Evolutionary conservation across 495 filamentous ascomycete species (phyloP).

Genomic region (Chaetomium fimeti): DNA sequence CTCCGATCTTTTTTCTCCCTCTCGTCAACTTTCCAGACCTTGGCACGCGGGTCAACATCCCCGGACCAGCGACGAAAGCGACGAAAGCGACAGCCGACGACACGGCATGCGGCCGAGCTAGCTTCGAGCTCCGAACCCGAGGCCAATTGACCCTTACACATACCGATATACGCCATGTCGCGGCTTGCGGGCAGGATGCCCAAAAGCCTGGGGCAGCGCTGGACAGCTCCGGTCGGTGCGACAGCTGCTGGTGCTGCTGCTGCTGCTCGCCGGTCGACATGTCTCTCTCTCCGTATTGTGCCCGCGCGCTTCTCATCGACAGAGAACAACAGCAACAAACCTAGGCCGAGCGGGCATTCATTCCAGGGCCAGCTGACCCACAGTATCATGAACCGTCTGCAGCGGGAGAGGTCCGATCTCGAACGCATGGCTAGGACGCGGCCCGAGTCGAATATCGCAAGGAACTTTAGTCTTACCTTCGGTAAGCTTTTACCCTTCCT

Average conservation of each 20-base stretch:
- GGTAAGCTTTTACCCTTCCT: conserved; percentile 41
- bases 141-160: conserved; percentile 45
- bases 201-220: conserved; percentile 24
- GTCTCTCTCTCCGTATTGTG: conserved; percentile 13
- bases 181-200: conserved; percentile 36
- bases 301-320: conserved; percentile 27
- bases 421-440: conserved; percentile 60
- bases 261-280: conserved; percentile 16
- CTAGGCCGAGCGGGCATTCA: conserved; percentile 36
- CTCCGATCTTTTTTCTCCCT: conserved; percentile 9
- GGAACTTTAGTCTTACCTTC: conserved; percentile 62
- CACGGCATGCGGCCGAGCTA: conserved; percentile 14
- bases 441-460: conserved; percentile 52
- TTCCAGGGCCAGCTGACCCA: conserved; percentile 89
- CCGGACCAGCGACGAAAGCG: conserved; percentile 11
- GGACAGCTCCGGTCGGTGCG: neutral
- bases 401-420: conserved; percentile 70
- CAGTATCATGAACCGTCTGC: conserved; percentile 72
- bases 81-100: neutral
- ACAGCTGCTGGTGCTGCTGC: neutral
- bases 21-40: neutral
- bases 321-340: conserved; percentile 30
- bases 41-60: conserved; percentile 14
- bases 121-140: conserved; percentile 34
- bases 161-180: conserved; percentile 28